Base-by-base conservation (phyloP, 805 yeast species). In the Middelhovenomyces tepae region DNA sequence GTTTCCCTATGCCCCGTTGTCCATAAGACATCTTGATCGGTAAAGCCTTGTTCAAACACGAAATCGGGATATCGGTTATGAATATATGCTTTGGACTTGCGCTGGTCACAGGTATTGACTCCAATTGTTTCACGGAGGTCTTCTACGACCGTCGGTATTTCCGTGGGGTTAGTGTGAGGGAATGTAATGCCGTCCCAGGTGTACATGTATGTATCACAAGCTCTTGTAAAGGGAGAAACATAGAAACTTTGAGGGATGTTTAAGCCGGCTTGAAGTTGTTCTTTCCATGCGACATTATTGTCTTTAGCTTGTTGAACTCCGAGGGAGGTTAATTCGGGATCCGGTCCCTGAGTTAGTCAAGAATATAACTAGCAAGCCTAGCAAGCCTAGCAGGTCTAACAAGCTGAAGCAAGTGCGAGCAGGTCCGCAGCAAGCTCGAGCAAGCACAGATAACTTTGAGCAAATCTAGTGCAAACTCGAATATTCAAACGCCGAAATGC, bases 221-320 rank as follows among this genome's bases (percentile, higher is more conserved):
- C 63, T 32, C 76, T 54, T n/a, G 65, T 56, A 38, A 71, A 65
- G 1, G 76, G 75, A n/a, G 75, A 68, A 7, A 58, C 54, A 40
- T 55, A 69, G 56, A 64, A 66, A 30, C 45, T 45, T 15, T 61
- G 50, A 3, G 76, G n/a, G n/a, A n/a, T n/a, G n/a, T n/a, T n/a
- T n/a, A n/a, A n/a, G n/a, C n/a, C n/a, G n/a, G 32, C 24, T 4
- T 28, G 27, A 15, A 65, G 28, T 42, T 67, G 67, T 13, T 46
- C 37, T 25, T 49, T 46, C 68, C 73, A 65, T 14, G 57, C 67
- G 13, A 35, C 34, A 24, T 59, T 50, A 45, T 69, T 69, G 28
- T 60, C 67, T 20, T 47, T 48, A 5, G 75, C 76, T 44, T 66
- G 71, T 14, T 45, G 39, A 16, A 54, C 43, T 3, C 76, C 76